Conservation (phyloP, 148 eudicot genomes). For the Amaranthus palmeri region DNA sequence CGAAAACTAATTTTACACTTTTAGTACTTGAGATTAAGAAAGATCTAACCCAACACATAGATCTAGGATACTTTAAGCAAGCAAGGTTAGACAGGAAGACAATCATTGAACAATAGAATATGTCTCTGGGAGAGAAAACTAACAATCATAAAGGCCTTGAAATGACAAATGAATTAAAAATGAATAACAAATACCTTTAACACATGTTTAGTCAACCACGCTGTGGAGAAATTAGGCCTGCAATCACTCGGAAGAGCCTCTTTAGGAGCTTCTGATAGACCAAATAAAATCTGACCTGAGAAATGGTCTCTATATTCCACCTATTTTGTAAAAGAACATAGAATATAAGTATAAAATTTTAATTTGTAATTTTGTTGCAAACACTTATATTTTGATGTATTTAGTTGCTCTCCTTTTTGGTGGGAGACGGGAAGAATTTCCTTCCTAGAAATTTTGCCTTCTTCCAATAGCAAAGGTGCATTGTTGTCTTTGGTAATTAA, state of each 20-base stretch:
- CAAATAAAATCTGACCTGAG: conserved; percentile 62
- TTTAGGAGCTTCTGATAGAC: conserved; percentile 82
- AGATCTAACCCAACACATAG: not conserved
- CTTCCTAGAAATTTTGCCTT: no score
- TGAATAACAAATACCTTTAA: conserved; percentile 47
- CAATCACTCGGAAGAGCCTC: conserved; percentile 94
- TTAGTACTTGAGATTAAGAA: no score
- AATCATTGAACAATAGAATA: not conserved
- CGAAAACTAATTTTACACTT: no score
- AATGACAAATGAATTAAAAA: conserved; percentile 3
- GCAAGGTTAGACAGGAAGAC: not conserved
- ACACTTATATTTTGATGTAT: no score
- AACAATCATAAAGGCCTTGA: not conserved
- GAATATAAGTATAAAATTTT: not conserved
- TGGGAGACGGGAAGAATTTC: no score
- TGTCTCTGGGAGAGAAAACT: not conserved
- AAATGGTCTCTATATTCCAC: conserved; percentile 81
- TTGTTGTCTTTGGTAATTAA: no score
- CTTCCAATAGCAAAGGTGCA: no score
- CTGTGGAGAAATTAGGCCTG: conserved; percentile 76
- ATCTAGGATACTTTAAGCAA: not conserved
- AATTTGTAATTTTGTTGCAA: not conserved
- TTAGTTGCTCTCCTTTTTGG: no score
- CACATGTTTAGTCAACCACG: conserved; percentile 67
- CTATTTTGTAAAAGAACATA: conserved; percentile 29